A percentile compares a stretch with the other conserved stretches of the same genome.
Evolutionary conservation across 2,329 filamentous ascomycete species (phyloP).

Genomic region (Blastomyces percursus): DNA sequence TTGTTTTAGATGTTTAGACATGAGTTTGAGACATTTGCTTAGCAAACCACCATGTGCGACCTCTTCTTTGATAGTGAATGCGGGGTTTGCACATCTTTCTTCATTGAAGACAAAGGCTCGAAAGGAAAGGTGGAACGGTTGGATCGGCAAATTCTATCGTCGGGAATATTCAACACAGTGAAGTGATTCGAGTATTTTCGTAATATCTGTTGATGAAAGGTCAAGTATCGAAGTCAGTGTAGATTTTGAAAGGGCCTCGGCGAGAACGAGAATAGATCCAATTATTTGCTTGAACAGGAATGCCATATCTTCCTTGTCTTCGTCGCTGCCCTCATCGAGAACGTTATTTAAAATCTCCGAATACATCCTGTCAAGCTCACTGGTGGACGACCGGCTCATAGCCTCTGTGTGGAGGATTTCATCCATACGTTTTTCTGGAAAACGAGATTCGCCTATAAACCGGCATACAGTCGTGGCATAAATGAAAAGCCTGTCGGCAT

Average conservation of each 20-base stretch:
- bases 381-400: not conserved
- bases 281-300: constrained; percentile 13
- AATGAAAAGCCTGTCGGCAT: constrained; percentile 19
- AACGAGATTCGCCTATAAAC: constrained; percentile 14
- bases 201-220: constrained; percentile 9
- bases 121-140: constrained; percentile 21
- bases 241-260: constrained; percentile 14
- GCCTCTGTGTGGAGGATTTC: constrained; percentile 5
- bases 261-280: constrained; percentile 16
- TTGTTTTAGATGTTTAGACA: constrained; percentile 12
- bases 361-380: constrained; percentile 11
- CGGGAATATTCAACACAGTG: constrained; percentile 18
- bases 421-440: constrained; percentile 10
- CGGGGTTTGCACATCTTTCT: constrained; percentile 1
- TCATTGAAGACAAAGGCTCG: constrained; percentile 19
- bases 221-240: constrained; percentile 15
- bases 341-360: constrained; percentile 4
- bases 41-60: constrained; percentile 10
- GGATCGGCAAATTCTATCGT: constrained; percentile 13
- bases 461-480: constrained; percentile 20
- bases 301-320: constrained; percentile 6
- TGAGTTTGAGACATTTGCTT: constrained; percentile 11
- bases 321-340: not conserved
- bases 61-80: constrained; percentile 14
- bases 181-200: constrained; percentile 12